Evolutionary conservation across 2,329 filamentous ascomycete genomes (phyloP).

Genomic region (Aspergillus pseudoglaucus): DNA sequence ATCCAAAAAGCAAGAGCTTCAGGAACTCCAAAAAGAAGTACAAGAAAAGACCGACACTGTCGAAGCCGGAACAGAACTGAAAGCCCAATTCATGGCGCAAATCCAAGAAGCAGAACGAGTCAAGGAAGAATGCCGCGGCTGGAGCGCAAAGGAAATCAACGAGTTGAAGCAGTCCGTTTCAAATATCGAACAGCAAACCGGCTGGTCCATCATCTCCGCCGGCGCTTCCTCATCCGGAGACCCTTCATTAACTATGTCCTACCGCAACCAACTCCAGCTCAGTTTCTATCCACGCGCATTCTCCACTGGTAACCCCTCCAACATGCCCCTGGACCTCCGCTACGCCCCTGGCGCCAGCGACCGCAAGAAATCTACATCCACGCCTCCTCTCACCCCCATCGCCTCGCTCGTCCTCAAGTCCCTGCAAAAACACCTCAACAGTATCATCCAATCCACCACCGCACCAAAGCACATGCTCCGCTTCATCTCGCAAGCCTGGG

Average conservation of each 20-base stretch:
- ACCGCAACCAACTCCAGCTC: slow-evolving; percentile 36
- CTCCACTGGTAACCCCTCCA: slow-evolving; percentile 16
- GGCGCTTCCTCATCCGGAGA: slow-evolving; percentile 22
- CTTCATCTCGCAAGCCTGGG: slow-evolving; percentile 39
- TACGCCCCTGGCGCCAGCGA: slow-evolving; percentile 21
- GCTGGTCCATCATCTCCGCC: slow-evolving; percentile 40
- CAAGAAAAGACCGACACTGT: slow-evolving; percentile 61
- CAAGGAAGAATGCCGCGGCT: slow-evolving; percentile 81
- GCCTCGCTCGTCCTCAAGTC: slow-evolving; percentile 37
- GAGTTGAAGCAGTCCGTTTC: slow-evolving; percentile 55
- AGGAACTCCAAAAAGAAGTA: slow-evolving; percentile 60
- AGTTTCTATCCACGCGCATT: slow-evolving; percentile 38
- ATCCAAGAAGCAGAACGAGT: slow-evolving; percentile 78
- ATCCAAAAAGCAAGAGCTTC: slow-evolving; percentile 61
- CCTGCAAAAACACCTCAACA: slow-evolving; percentile 31
- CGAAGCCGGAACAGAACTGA: slow-evolving; percentile 57
- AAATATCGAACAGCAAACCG: slow-evolving; percentile 34
- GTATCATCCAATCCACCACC: slow-evolving; percentile 29
- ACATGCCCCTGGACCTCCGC: slow-evolving; percentile 28
- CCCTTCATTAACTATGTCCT: slow-evolving; percentile 36
- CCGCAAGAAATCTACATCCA: slow-evolving; percentile 2
- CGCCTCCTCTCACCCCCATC: slow-evolving; percentile 27
- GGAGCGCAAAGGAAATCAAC: slow-evolving; percentile 75
- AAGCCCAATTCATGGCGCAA: slow-evolving; percentile 62
- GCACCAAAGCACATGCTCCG: slow-evolving; percentile 34